These are phyloP conservation scores for Capillidium heterosporum DNA, from an alignment of 371 early-diverging fungal species.

Conservation along the genomic window DNA sequence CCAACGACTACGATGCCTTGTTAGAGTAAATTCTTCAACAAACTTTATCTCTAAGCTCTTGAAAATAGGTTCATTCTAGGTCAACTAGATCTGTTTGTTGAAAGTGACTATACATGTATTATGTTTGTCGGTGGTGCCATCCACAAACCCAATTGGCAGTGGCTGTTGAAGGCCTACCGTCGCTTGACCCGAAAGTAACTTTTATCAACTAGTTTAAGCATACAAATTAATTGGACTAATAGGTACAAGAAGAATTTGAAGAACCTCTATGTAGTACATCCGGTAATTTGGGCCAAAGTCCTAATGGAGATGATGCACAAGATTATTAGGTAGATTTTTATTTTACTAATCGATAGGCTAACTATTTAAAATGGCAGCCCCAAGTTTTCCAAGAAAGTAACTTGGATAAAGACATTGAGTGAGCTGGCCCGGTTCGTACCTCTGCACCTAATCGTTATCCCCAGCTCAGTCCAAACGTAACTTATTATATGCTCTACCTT, in stretches of 20 bases:
- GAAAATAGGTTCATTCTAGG: conserved; percentile 18
- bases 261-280: conserved; percentile 73
- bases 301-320: conserved; percentile 46
- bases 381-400: conserved; percentile 75
- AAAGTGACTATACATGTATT: conserved; percentile 68
- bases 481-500: conserved; percentile 9
- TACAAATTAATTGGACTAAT: background rate
- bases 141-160: conserved; percentile 62
- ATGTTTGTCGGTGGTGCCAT: conserved; percentile 67
- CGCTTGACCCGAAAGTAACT: conserved; percentile 40
- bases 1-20: conserved; percentile 61
- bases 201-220: background rate
- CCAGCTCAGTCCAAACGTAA: conserved; percentile 56
- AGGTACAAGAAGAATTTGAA: conserved; percentile 81
- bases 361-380: conserved; percentile 27
- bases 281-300: conserved; percentile 44
- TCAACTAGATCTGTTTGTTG: conserved; percentile 51
- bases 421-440: conserved; percentile 43
- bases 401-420: conserved; percentile 51
- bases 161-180: conserved; percentile 70
- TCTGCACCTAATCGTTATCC: conserved; percentile 52
- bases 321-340: conserved; percentile 35
- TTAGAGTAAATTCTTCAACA: conserved; percentile 26
- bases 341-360: background rate
- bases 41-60: background rate